Evolutionary conservation across 768 basidiomycete genomes (phyloP).

Genomic region (Tulasnella sp.): DNA sequence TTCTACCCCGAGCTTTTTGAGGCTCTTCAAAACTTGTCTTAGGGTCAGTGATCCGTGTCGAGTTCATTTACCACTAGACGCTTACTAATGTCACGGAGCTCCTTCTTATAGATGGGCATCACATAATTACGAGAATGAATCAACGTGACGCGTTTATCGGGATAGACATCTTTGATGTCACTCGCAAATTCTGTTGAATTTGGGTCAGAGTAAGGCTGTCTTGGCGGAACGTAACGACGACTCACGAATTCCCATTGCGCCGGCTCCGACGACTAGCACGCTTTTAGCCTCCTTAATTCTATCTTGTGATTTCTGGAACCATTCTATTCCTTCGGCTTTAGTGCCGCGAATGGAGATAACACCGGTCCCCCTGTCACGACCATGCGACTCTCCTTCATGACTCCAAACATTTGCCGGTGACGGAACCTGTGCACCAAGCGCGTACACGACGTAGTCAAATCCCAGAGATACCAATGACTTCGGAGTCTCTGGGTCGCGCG

Average conservation of each 20-base stretch:
- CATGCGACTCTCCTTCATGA: too few relatives aligned
- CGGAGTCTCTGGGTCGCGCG: neutral
- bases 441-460: slow-evolving; percentile 7
- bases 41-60: too few relatives aligned
- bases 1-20: too few relatives aligned
- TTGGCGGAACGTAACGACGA: too few relatives aligned
- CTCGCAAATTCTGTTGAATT: slow-evolving; percentile 29
- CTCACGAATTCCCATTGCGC: slow-evolving; percentile 29
- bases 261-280: slow-evolving; percentile 30
- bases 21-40: too few relatives aligned
- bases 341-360: too few relatives aligned
- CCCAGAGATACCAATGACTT: neutral
- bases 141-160: slow-evolving; percentile 26
- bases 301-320: slow-evolving; percentile 24
- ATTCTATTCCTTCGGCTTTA: slow-evolving; percentile 25
- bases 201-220: too few relatives aligned
- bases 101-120: slow-evolving; percentile 26
- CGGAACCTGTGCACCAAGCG: slow-evolving; percentile 1
- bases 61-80: too few relatives aligned
- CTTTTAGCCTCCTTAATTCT: slow-evolving; percentile 22
- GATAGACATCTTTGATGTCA: slow-evolving; percentile 28
- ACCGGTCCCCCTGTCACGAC: too few relatives aligned
- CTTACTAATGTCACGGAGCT: slow-evolving; percentile 27
- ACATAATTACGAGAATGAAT: slow-evolving; percentile 27
- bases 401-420: neutral